Percentiles rank a stretch among this genome's conserved stretches.
These are phyloP conservation scores for Chytridiales sp. DNA, from an alignment of 371 early-diverging fungal species.

Conservation along the genomic window DNA sequence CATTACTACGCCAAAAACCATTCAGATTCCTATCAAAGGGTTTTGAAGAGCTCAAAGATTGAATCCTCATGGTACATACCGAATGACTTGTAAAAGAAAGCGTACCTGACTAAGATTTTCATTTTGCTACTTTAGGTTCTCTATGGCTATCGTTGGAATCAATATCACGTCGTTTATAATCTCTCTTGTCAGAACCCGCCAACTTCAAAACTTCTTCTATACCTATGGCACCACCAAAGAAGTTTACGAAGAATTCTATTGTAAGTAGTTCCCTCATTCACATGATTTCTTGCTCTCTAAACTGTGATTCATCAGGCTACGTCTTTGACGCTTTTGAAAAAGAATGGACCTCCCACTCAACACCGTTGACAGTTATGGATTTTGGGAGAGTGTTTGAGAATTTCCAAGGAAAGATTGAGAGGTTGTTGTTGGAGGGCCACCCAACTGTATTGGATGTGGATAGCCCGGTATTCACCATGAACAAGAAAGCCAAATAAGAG, in stretches of 20 bases:
- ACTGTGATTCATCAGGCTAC: slow-evolving; percentile 48
- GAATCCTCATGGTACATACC: slow-evolving; percentile 37
- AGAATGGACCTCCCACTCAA: slow-evolving; percentile 63
- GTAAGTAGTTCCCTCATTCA: slow-evolving; percentile 42
- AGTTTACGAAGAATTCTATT: slow-evolving; percentile 69
- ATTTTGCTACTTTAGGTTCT: slow-evolving; percentile 53
- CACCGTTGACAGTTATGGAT: slow-evolving; percentile 69
- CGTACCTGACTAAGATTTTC: not conserved
- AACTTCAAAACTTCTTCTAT: slow-evolving; percentile 66
- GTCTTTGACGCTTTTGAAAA: slow-evolving; percentile 68
- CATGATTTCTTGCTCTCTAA: not conserved
- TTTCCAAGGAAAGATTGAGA: slow-evolving; percentile 54
- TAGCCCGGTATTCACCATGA: too few species aligned
- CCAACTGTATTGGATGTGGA: too few species aligned
- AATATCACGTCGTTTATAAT: slow-evolving; percentile 72
- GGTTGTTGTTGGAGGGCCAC: too few species aligned
- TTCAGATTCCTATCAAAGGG: slow-evolving; percentile 52
- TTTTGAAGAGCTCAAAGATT: slow-evolving; percentile 58
- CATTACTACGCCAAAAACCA: slow-evolving; percentile 65
- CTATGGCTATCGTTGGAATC: slow-evolving; percentile 82
- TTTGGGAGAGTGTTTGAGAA: slow-evolving; percentile 66
- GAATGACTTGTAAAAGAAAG: not conserved
- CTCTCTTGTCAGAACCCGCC: slow-evolving; percentile 61
- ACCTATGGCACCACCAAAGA: slow-evolving; percentile 54
- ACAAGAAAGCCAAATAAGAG: too few species aligned